These are phyloP conservation scores for Kondoa malvinella DNA, from an alignment of 768 basidiomycete genomes.

Conservation along the genomic window DNA sequence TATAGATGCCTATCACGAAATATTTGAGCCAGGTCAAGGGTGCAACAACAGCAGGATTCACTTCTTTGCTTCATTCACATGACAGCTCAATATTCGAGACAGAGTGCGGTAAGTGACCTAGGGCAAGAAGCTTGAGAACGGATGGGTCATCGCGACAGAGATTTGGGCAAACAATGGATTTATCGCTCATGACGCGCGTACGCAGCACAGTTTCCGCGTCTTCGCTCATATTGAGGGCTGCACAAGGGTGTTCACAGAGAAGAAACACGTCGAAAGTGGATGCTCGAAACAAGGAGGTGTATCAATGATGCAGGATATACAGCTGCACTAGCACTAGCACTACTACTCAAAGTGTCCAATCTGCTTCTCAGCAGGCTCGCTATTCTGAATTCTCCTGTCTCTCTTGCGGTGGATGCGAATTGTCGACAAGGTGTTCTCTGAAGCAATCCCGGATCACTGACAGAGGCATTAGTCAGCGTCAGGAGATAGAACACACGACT, in stretches of 20 bases:
- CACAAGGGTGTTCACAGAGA: background rate
- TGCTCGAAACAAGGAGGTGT: too few species aligned
- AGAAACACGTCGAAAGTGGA: too few species aligned
- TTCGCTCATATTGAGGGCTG: background rate
- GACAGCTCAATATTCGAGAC: background rate
- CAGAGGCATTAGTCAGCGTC: background rate
- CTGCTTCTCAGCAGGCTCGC: too few species aligned
- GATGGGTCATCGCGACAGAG: background rate
- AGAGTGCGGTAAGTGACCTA: background rate
- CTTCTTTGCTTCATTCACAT: background rate
- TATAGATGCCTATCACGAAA: background rate
- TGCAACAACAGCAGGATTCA: background rate
- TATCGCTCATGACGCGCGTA: background rate
- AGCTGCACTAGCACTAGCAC: too few species aligned
- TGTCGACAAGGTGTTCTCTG: background rate
- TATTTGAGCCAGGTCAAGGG: background rate
- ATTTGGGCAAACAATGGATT: background rate
- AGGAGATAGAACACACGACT: background rate
- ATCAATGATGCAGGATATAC: too few species aligned
- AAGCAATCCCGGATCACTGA: background rate
- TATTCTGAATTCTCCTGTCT: too few species aligned
- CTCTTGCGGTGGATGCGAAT: background rate
- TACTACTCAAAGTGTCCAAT: too few species aligned
- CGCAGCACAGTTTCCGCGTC: background rate
- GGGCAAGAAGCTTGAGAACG: background rate